Conservation (phyloP, 768 basidiomycete species). For the Macrocybe gigantea region DNA sequence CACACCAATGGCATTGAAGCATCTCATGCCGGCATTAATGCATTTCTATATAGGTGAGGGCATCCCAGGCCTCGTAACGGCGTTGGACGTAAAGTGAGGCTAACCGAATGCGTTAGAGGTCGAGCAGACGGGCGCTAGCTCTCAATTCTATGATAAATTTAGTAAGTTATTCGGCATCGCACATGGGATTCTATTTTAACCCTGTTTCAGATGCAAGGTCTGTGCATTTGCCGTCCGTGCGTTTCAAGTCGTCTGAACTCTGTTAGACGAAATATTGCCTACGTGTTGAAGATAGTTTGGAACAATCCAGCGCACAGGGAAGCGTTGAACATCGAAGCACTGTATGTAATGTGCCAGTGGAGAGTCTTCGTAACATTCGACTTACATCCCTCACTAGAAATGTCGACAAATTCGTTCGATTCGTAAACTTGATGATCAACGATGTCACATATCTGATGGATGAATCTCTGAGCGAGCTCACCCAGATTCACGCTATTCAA, state of each 20-base stretch:
- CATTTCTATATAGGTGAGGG: slow-evolving; percentile 88
- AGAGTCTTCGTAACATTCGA: neutral
- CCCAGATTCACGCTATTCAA: slow-evolving; percentile 85
- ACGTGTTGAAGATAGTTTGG: slow-evolving; percentile 89
- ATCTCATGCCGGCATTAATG: slow-evolving; percentile 88
- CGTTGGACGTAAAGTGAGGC: too few relatives aligned
- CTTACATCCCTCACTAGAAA: slow-evolving; percentile 39
- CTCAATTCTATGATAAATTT: slow-evolving; percentile 98
- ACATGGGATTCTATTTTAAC: slow-evolving; percentile 4
- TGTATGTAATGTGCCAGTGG: slow-evolving; percentile 34
- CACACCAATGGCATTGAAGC: slow-evolving; percentile 79
- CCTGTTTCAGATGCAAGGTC: slow-evolving; percentile 45
- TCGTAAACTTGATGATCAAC: slow-evolving; percentile 98
- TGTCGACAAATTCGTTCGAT: slow-evolving; percentile 90
- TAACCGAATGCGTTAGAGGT: slow-evolving; percentile 60
- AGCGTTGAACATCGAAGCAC: slow-evolving; percentile 74
- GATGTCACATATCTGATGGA: slow-evolving; percentile 98
- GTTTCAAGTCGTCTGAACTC: neutral
- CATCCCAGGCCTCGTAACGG: neutral
- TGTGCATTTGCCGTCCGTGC: slow-evolving; percentile 8
- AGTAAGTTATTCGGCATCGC: slow-evolving; percentile 43
- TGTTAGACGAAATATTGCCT: slow-evolving; percentile 75
- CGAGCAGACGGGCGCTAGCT: slow-evolving; percentile 94
- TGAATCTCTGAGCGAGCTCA: slow-evolving; percentile 85
- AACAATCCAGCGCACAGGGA: slow-evolving; percentile 84